These are phyloP conservation scores for Pseudogymnoascus sp. DNA, from an alignment of 2,329 filamentous ascomycete species.

Conservation along the genomic window DNA sequence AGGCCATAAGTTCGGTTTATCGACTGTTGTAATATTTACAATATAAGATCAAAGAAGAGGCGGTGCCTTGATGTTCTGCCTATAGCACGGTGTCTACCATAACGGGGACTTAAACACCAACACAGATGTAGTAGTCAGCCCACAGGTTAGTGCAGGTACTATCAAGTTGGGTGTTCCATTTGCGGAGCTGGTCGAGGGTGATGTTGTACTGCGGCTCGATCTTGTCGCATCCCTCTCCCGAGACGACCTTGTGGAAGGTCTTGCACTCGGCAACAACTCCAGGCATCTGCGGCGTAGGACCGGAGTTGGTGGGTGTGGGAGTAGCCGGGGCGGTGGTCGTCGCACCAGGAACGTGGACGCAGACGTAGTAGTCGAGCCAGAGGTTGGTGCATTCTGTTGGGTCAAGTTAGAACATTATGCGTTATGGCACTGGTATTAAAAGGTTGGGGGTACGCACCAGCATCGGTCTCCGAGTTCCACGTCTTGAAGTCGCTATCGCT, in stretches of 20 bases:
- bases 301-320: too few species aligned
- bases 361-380: conserved; percentile 22
- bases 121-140: conserved; percentile 32
- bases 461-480: not conserved
- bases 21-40: too few species aligned
- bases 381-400: conserved; percentile 14
- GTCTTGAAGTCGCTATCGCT: not conserved
- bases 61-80: too few species aligned
- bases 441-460: not conserved
- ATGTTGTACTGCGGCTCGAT: conserved; percentile 23
- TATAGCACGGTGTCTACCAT: too few species aligned
- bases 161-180: conserved; percentile 28
- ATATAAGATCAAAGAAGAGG: too few species aligned
- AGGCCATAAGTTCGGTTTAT: too few species aligned
- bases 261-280: too few species aligned
- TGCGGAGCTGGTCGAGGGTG: conserved; percentile 23
- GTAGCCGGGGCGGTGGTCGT: not conserved
- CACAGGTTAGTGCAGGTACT: conserved; percentile 31
- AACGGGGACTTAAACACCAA: conserved; percentile 8
- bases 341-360: conserved; percentile 14
- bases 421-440: not conserved
- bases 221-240: conserved; percentile 22
- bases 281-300: too few species aligned
- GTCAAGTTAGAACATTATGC: not conserved
- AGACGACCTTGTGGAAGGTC: too few species aligned